Base-by-base conservation (phyloP, 345 rosid genomes). In the Iberis pinnata region DNA sequence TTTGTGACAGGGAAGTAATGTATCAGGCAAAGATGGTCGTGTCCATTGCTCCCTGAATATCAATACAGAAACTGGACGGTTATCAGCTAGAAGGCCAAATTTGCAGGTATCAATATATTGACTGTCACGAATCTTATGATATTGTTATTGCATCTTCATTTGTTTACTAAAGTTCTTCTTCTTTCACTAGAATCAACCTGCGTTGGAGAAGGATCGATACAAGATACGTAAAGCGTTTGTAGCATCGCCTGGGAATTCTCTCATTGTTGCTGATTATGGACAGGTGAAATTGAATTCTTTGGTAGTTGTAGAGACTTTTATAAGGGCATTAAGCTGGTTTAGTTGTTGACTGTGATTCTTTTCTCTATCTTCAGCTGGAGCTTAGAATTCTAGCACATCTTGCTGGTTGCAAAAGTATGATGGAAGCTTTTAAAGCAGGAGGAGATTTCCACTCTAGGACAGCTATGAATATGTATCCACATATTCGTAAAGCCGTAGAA, bases 371-470 rank as follows among this genome's bases (percentile, higher is more conserved):
- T 63, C 83, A 92, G 97, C 78, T 88, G 75, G 98, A 92, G 75
- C 97, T 92, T 52, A 77, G 98, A 73, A 83, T 92, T 76, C 82
- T 92, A 43, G 98, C 98, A 45, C 98, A 92, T 78, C 84, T 92
- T 56, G 77, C 97, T 54, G 53, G 81, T 59, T 92, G 98, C 58
- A 69, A 78, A 73, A 92, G 98, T 72, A 92, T 92, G 98, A 67
- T 88, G 86, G 79, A 88, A 57, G 98, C 98, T 58, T 92, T 92
- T 65, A 60, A 78, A 75, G 98, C 96, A 49, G 96, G 98, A 19
- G 98, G 98, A 49, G 98, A 92, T 70, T 88, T 88, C 60, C 98
- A 88, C 70, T 92, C 98, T 29, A 85, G 98, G 72, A 88, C 96
- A 19, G 96, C 98, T 53, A 68, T 92, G 89, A 88, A 92, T 76